phyloP scores from a whole-genome alignment of 2,329 filamentous ascomycete genomes.

The Ampelomyces quisqualis region DNA sequence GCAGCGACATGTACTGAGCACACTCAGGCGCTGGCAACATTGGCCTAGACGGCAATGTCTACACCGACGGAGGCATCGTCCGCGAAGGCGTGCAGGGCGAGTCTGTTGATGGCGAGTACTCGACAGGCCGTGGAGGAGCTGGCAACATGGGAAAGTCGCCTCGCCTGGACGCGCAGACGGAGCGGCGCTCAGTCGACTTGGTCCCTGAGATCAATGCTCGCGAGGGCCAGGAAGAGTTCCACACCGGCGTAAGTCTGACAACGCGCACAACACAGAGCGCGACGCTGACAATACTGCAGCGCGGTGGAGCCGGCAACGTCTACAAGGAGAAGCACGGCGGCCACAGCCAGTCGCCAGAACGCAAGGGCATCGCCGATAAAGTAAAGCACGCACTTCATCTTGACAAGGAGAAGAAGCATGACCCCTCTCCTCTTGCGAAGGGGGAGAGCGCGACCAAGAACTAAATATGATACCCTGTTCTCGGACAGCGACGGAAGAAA shows the following conservation, averaged over 20 bases:
- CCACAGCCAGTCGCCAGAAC: slow-evolving; percentile 44
- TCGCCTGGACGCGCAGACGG: slow-evolving; percentile 21
- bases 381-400: slow-evolving; percentile 46
- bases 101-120: slow-evolving; percentile 43
- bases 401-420: slow-evolving; percentile 41
- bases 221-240: slow-evolving; percentile 47
- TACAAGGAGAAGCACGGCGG: slow-evolving; percentile 52
- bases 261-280: background rate
- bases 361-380: slow-evolving; percentile 47
- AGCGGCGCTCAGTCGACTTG: slow-evolving; percentile 42
- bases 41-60: slow-evolving; percentile 51
- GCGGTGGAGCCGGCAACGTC: slow-evolving; percentile 51
- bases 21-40: slow-evolving; percentile 59
- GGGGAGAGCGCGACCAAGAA: slow-evolving; percentile 20
- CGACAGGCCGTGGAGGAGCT: slow-evolving; percentile 45
- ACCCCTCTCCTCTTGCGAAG: slow-evolving; percentile 29
- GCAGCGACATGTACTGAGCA: slow-evolving; percentile 8
- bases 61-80: slow-evolving; percentile 49
- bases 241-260: slow-evolving; percentile 46
- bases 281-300: slow-evolving; percentile 27
- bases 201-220: slow-evolving; percentile 49
- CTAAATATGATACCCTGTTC: slow-evolving; percentile 26
- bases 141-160: slow-evolving; percentile 48
- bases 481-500: slow-evolving; percentile 4
- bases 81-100: slow-evolving; percentile 49